These are phyloP conservation scores for Gossypium davidsonii DNA, from an alignment of 441 rosid species.

Conservation along the genomic window DNA sequence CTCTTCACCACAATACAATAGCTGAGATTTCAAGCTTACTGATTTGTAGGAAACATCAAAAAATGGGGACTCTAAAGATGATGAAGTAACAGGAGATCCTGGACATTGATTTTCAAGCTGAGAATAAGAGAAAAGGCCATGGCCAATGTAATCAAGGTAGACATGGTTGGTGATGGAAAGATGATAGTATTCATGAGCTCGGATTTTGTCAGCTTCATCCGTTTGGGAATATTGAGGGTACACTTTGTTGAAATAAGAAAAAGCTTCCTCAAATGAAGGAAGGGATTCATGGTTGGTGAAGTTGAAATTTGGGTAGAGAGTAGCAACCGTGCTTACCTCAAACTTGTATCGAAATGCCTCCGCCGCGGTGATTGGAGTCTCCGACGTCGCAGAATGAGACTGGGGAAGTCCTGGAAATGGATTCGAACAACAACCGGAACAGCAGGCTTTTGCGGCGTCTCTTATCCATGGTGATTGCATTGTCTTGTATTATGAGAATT, in stretches of 20 bases:
- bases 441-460: conserved; percentile 42
- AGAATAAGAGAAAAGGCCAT: conserved; percentile 70
- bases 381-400: conserved; percentile 16
- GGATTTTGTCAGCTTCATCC: conserved; percentile 46
- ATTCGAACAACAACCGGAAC: conserved; percentile 47
- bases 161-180: conserved; percentile 43
- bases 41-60: conserved; percentile 49
- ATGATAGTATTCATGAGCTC: conserved; percentile 57
- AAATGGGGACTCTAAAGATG: conserved; percentile 23
- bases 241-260: conserved; percentile 39
- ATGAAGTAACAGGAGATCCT: conserved; percentile 20
- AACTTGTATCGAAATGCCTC: conserved; percentile 41
- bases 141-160: conserved; percentile 58
- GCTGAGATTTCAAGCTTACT: conserved; percentile 39
- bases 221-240: conserved; percentile 56
- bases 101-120: conserved; percentile 28
- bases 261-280: conserved; percentile 51
- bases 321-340: conserved; percentile 28
- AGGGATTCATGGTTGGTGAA: conserved; percentile 90
- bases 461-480: conserved; percentile 38
- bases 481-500: neutral
- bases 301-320: conserved; percentile 34
- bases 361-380: conserved; percentile 27
- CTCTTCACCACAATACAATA: conserved; percentile 42
- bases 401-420: conserved; percentile 35